Conservation (phyloP, 768 basidiomycete genomes). For the Trametes maxima region DNA sequence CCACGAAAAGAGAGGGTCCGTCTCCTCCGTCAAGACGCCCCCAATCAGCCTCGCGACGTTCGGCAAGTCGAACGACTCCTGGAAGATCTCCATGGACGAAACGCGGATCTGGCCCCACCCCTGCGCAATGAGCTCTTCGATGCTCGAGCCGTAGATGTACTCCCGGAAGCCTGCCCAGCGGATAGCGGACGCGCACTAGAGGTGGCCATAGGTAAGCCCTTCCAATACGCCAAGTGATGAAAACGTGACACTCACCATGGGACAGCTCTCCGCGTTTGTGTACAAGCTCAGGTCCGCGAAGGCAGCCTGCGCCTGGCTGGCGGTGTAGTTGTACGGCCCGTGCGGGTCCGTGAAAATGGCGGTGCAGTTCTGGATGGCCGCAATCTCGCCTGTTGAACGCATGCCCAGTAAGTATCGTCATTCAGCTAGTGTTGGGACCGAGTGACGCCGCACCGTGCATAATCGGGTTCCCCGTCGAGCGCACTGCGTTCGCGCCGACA, state of each 20-base stretch:
- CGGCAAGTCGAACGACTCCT: constrained; percentile 17
- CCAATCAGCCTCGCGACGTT: constrained; percentile 2
- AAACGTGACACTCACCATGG: constrained; percentile 7
- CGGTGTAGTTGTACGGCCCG: constrained; percentile 12
- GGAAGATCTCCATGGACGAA: constrained; percentile 17
- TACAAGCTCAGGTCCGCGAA: constrained; percentile 18
- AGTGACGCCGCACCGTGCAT: constrained; percentile 8
- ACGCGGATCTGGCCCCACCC: constrained; percentile 20
- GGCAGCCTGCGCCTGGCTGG: constrained; percentile 9
- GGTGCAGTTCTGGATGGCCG: constrained; percentile 20
- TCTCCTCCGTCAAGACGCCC: constrained; percentile 17
- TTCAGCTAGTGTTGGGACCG: not conserved
- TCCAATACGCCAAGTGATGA: too few species aligned
- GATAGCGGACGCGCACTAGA: constrained; percentile 19
- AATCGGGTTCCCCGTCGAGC: constrained; percentile 11
- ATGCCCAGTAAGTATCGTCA: not conserved
- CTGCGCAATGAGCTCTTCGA: constrained; percentile 10
- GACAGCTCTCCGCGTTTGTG: constrained; percentile 22
- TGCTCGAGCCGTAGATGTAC: constrained; percentile 21
- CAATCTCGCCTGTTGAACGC: constrained; percentile 12
- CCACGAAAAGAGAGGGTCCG: constrained; percentile 19
- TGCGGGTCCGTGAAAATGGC: constrained; percentile 14
- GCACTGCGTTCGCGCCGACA: constrained; percentile 10
- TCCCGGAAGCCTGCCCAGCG: constrained; percentile 20
- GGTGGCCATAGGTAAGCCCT: not conserved